phyloP scores from a whole-genome alignment of 2,329 filamentous ascomycete genomes.

The Colletotrichum horii region DNA sequence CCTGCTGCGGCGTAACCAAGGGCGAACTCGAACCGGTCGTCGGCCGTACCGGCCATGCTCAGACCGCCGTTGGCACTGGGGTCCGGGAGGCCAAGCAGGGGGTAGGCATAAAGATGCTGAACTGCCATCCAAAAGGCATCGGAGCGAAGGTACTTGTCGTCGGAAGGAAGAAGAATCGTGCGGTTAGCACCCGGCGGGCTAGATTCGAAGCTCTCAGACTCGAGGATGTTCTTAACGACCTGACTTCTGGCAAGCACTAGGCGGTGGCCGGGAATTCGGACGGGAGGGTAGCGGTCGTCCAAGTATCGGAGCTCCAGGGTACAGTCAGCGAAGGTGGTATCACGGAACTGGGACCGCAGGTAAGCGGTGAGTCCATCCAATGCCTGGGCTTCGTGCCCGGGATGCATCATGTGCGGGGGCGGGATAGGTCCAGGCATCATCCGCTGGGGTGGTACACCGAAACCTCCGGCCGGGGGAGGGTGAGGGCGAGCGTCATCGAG shows the following conservation, averaged over 20 bases:
- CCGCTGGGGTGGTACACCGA: slow-evolving; percentile 27
- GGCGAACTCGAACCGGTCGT: slow-evolving; percentile 57
- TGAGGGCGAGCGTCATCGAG: slow-evolving; percentile 34
- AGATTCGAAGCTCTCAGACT: slow-evolving; percentile 8
- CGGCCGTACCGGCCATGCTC: slow-evolving; percentile 40
- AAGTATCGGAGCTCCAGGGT: slow-evolving; percentile 50
- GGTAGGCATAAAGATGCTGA: slow-evolving; percentile 62
- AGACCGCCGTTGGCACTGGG: slow-evolving; percentile 33
- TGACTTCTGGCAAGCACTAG: slow-evolving; percentile 61
- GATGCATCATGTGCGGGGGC: slow-evolving; percentile 24
- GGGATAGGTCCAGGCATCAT: slow-evolving; percentile 33
- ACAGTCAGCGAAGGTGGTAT: slow-evolving; percentile 47
- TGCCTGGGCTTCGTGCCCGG: slow-evolving; percentile 20
- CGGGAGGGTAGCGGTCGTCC: slow-evolving; percentile 39
- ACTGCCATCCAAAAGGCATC: slow-evolving; percentile 62
- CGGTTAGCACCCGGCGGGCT: slow-evolving; percentile 33
- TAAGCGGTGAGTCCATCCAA: slow-evolving; percentile 43
- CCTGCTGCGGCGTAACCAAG: slow-evolving; percentile 71
- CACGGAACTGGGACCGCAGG: slow-evolving; percentile 43
- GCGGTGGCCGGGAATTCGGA: slow-evolving; percentile 58
- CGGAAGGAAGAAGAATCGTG: slow-evolving; percentile 51
- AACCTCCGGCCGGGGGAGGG: background rate
- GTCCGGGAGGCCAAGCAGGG: slow-evolving; percentile 46
- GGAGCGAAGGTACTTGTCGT: slow-evolving; percentile 58
- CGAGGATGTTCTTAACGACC: slow-evolving; percentile 31